Conservation (phyloP, 139 green algal species). For the Bryopsis sp. region DNA sequence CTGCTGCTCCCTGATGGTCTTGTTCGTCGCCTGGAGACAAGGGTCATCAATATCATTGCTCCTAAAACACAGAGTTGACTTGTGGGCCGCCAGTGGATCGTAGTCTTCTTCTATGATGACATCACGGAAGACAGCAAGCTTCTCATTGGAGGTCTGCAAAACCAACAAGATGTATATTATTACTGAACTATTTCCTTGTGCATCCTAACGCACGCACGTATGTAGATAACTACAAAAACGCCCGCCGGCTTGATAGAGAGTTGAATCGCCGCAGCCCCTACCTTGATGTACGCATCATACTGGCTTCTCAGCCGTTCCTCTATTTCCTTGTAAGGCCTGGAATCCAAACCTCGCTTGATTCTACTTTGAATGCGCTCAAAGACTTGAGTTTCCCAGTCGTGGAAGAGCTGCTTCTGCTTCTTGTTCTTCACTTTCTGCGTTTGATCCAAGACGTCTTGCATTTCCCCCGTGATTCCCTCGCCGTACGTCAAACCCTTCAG, state of each 20-base stretch:
- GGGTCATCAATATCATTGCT: neutral
- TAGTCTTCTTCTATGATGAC: neutral
- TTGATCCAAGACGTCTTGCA: neutral
- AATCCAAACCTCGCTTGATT: neutral
- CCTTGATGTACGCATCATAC: conserved; percentile 1
- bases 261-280: no score
- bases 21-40: neutral
- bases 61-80: neutral
- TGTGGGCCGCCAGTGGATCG: neutral
- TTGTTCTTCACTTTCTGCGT: neutral
- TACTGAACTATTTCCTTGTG: no score
- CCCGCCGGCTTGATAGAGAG: no score
- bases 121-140: neutral
- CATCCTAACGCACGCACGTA: no score
- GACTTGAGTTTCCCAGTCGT: neutral
- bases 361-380: neutral
- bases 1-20: neutral
- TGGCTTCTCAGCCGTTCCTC: neutral
- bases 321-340: neutral
- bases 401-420: neutral
- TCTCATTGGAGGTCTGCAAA: neutral
- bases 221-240: no score
- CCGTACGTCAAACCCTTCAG: neutral
- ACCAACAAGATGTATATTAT: neutral
- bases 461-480: neutral